Percentiles rank a stretch among this genome's conserved stretches.
Conservation (phyloP, 2,329 filamentous ascomycete genomes). For the Sarocladium oryzae region DNA sequence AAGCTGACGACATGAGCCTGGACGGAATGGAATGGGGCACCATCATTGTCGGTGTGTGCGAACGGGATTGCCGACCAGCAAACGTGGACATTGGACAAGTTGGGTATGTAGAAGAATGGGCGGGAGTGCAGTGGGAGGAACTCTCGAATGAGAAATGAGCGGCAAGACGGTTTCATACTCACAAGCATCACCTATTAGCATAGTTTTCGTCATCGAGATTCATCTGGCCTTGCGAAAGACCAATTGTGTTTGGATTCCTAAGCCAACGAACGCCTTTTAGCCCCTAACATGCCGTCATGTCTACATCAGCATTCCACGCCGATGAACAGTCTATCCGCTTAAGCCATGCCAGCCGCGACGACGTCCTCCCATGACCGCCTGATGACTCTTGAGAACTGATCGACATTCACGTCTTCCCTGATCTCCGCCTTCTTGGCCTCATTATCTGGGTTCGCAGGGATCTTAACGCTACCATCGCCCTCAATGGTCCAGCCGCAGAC, state of each 20-base stretch:
- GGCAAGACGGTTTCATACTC: constrained; percentile 8
- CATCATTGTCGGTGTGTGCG: constrained; percentile 79
- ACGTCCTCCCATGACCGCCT: constrained; percentile 76
- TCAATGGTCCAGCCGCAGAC: constrained; percentile 84
- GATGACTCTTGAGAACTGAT: constrained; percentile 76
- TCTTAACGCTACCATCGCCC: constrained; percentile 56
- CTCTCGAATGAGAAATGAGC: constrained; percentile 32
- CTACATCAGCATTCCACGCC: constrained; percentile 17
- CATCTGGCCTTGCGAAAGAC: constrained; percentile 8
- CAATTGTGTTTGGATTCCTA: constrained; percentile 15
- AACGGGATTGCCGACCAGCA: constrained; percentile 63
- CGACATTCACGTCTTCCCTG: constrained; percentile 87
- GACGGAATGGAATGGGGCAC: constrained; percentile 99
- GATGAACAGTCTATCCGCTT: constrained; percentile 10
- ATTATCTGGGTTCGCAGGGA: constrained; percentile 93
- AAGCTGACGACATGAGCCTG: constrained; percentile 63
- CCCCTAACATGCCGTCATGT: constrained; percentile 25
- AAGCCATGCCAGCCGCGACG: constrained; percentile 21
- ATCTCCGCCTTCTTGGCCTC: constrained; percentile 95
- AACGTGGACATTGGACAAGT: constrained; percentile 54
- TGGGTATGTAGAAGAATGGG: constrained; percentile 90
- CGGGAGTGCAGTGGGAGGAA: constrained; percentile 98
- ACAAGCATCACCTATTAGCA: constrained; percentile 1
- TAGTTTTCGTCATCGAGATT: not conserved
- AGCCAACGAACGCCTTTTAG: constrained; percentile 17